Base-by-base conservation (phyloP, 2,329 filamentous ascomycete genomes). In the Neonectria sp. region DNA sequence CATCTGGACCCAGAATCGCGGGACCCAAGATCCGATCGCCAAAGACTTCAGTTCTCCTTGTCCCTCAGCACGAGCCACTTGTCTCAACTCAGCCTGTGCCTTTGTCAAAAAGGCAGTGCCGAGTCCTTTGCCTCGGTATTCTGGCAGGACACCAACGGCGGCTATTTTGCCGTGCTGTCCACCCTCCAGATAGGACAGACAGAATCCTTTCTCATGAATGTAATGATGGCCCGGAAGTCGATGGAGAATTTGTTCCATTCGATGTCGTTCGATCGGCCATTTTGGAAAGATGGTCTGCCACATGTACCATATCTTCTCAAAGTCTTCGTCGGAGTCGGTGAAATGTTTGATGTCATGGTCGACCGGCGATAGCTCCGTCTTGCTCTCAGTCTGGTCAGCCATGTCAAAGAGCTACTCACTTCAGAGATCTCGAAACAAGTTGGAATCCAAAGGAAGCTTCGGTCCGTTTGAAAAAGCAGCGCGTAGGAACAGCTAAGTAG, bases 1-100 rank as follows among this genome's bases (percentile, higher is more conserved):
- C 48, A 76, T 63, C 55, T 68, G 71, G 1, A 68, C 65, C 73
- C 74, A 76, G 45, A 76, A 74, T 0, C 74, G 67, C 4, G 74
- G 74, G 11, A 63, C 60, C 1, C 27, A 29, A 4, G 74, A 74
- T 3, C 74, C 74, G 5, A 76, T 29, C 8, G 65, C 73, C 11
- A 76, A 2, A 9, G 72, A 66, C 2, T 55, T 48, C 1, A 76
- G 43, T 0, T 65, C 68, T 6, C 40, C 29, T 0, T 37, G 58
- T 13, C 33, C 59, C 13, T n/a, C 6, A 3, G 52, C 37, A 15
- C 15, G 21, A 9, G 69, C 68, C 0, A 33, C 57, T 0, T 68
- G 8, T 37, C 3, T 67, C 37, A 76, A 3, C 0, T 33, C 69
- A 9, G 13, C 2, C 21, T 63, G 59, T 7, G 58, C 65, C 6